Evolutionary conservation across 768 basidiomycete species (phyloP), one percentile per base, ranked within the genome.

Genomic region (Lactarius sanguifluus): DNA sequence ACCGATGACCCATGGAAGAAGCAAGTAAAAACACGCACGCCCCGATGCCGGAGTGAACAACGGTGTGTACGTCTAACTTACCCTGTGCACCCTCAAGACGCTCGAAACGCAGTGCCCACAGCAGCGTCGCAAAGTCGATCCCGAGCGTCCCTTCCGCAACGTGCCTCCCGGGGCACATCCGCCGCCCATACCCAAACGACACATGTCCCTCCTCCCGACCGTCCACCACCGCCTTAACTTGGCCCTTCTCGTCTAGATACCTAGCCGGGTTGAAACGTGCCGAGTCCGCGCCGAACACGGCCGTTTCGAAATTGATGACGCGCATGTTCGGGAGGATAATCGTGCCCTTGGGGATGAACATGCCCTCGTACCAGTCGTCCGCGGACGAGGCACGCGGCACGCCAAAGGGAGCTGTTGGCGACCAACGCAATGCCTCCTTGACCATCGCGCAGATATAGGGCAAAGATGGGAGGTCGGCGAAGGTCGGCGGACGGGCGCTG

Each of bases 341-440:
- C 18, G 50, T 52, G 25, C 50, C 50, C 25, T 52, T 52, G 25
- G 50, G 50, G 5, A 52, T 52, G 13, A 52, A 52, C 50, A 15
- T 25, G 13, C 50, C 50, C 50, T 25, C 23, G 13, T 52, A 52
- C 50, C 50, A 25, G 50, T 52, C 25, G 25, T 52, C 50, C 25
- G 25, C 50, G 13, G 50, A 52, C 25, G 50, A 52, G 23, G 50
- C 50, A 25, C 25, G 50, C 50, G 50, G 50, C 13, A 47, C 20
- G 16, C 62, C 62, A 18, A 47, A 58, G 41, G 69, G 69, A n/a
- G 67, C 10, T 50, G 58, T 40, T 59, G 38, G 57, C 18, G 56
- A 56, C 62, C 32, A 52, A 2, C 50, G 50, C 5, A 23, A 13
- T 25, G 5, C 12, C 15, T 52, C 50, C 25, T 52, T 52, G 50